Evolutionary conservation across 805 yeast genomes (phyloP).

Genomic region (Blastobotrys peoriensis): DNA sequence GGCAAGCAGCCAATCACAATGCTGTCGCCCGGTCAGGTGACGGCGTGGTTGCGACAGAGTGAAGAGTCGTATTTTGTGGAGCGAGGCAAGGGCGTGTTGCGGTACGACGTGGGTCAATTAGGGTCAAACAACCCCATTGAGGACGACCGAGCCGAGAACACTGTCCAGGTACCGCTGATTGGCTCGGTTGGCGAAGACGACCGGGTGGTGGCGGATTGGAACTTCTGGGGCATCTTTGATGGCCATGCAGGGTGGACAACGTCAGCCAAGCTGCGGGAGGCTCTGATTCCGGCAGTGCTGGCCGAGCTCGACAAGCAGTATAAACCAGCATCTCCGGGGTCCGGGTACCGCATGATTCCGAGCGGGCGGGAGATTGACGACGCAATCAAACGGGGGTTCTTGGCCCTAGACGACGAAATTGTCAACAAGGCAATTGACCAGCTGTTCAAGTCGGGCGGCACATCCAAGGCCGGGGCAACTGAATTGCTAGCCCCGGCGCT

Average conservation of each 20-base stretch:
- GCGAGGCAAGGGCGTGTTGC: constrained; percentile 77
- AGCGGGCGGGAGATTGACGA: constrained; percentile 57
- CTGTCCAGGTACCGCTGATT: constrained; percentile 51
- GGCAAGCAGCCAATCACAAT: constrained; percentile 4
- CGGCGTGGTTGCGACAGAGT: constrained; percentile 56
- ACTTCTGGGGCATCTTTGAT: constrained; percentile 92
- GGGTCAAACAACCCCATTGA: constrained; percentile 92
- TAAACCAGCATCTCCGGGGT: constrained; percentile 45
- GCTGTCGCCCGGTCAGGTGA: constrained; percentile 51
- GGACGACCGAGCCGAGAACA: constrained; percentile 83
- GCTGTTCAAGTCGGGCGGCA: constrained; percentile 53
- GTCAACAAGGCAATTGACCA: constrained; percentile 67
- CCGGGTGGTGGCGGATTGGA: constrained; percentile 52
- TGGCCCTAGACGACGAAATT: constrained; percentile 79
- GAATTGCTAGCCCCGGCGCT: constrained; percentile 84
- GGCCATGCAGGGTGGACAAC: constrained; percentile 98
- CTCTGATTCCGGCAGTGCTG: constrained; percentile 69
- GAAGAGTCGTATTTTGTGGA: constrained; percentile 79
- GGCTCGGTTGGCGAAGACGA: constrained; percentile 10
- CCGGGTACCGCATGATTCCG: constrained; percentile 49
- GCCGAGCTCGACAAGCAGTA: constrained; percentile 58
- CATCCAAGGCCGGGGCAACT: constrained; percentile 52
- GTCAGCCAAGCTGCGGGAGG: constrained; percentile 74
- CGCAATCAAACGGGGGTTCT: constrained; percentile 76
- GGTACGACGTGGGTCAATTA: constrained; percentile 86